Evolutionary conservation across 2,329 filamentous ascomycete species (phyloP), one percentile per base, ranked within the genome.

Genomic region (Aureobasidium mangrovei): DNA sequence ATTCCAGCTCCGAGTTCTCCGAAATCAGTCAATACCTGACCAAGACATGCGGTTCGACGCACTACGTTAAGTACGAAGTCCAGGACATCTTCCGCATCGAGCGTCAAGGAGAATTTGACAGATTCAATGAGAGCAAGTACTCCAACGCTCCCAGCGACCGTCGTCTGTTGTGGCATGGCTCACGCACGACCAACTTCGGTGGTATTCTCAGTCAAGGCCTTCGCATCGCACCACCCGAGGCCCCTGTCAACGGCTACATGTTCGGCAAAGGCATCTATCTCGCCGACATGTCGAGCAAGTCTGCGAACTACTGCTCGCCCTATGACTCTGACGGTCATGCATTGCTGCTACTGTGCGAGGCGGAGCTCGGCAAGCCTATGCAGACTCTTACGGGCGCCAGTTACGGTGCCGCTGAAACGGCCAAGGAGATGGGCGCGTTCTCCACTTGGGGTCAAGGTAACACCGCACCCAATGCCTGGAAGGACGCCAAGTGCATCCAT

Each of bases 141-240:
- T 68, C 78, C 26, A 76, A 73, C 2, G 18, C 32, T 28, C 71
- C 76, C n/a, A 79, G 78, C 45, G 80, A 93, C 65, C 81, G 85
- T 27, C 82, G 87, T 18, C 80, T 95, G 1, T 77, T 95, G 2
- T 95, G 90, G 90, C 90, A 95, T 65, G 89, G 90, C 12, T 91
- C 86, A 12, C 83, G 88, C 33, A 79, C 77, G 32, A 93, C 87
- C 51, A 95, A 95, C 67, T 95, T 84, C 60, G 88, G 85, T 64
- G 90, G 89, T 64, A 95, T 95, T 56, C 79, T 95, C 40, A 86
- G 83, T 55, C 88, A 95, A 68, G 90, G 90, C 60, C 78, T 95
- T 5, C 85, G 88, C n/a, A 95, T 95, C 60, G 90, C 90, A 5
- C 90, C 90, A 0, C 85, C 85, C 0, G 85, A 94, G 67, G 89